These are phyloP conservation scores for Solanum sitiens DNA, from an alignment of 257 asterid species.

Conservation along the genomic window DNA sequence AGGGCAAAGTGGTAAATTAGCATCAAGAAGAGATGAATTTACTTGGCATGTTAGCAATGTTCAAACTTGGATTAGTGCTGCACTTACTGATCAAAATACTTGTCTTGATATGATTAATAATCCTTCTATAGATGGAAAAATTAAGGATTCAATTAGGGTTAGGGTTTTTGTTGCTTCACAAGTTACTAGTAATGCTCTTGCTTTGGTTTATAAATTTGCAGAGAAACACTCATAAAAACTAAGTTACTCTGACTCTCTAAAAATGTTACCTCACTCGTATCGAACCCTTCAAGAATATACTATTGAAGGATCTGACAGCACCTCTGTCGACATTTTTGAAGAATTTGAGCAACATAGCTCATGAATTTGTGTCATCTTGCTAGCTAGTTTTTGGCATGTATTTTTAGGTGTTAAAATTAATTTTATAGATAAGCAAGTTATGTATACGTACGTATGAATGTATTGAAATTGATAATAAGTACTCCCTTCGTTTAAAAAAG, in stretches of 20 bases:
- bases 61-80: slow-evolving; percentile 79
- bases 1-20: slow-evolving; percentile 8
- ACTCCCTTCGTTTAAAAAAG: too few relatives aligned
- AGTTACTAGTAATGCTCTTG: slow-evolving; percentile 59
- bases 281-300: too few relatives aligned
- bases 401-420: neutral
- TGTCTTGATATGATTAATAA: slow-evolving; percentile 61
- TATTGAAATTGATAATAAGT: neutral
- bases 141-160: slow-evolving; percentile 39
- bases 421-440: neutral
- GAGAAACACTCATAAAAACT: slow-evolving; percentile 11
- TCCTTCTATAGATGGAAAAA: slow-evolving; percentile 34
- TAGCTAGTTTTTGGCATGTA: neutral
- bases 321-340: too few relatives aligned
- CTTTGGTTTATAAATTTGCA: slow-evolving; percentile 62
- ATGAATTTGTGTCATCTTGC: neutral
- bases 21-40: slow-evolving; percentile 22
- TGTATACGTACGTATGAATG: neutral
- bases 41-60: slow-evolving; percentile 47
- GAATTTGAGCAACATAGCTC: neutral
- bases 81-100: slow-evolving; percentile 47
- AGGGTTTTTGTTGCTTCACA: slow-evolving; percentile 49
- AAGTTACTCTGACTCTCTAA: too few relatives aligned
- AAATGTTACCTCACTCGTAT: too few relatives aligned
- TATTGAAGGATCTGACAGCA: too few relatives aligned